Conservation (phyloP, 2,329 filamentous ascomycete species). For the Penicillium sp. region DNA sequence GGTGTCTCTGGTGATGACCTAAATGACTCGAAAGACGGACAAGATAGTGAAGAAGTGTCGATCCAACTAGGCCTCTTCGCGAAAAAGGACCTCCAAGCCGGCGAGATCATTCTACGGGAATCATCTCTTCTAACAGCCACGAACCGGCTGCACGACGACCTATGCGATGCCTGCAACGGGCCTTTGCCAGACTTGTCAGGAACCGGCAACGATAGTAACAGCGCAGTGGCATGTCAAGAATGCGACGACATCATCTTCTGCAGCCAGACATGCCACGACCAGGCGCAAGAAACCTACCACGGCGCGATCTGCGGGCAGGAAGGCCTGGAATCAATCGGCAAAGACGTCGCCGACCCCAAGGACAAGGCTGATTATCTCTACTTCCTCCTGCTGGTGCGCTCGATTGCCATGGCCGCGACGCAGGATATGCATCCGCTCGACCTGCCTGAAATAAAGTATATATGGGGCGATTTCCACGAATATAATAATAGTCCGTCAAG, state of each 20-base stretch:
- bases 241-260: slow-evolving; percentile 61
- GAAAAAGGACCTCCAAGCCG: slow-evolving; percentile 70
- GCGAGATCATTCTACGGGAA: slow-evolving; percentile 74
- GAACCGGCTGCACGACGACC: slow-evolving; percentile 77
- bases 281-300: slow-evolving; percentile 56
- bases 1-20: slow-evolving; percentile 19
- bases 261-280: slow-evolving; percentile 52
- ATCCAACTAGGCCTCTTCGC: slow-evolving; percentile 88
- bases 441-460: slow-evolving; percentile 58
- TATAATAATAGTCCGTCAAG: slow-evolving; percentile 11
- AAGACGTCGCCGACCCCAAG: slow-evolving; percentile 54
- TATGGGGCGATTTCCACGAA: slow-evolving; percentile 60
- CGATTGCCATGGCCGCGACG: slow-evolving; percentile 59
- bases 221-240: slow-evolving; percentile 47
- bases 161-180: slow-evolving; percentile 85
- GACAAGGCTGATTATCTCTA: slow-evolving; percentile 59
- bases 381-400: slow-evolving; percentile 55
- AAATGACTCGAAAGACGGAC: slow-evolving; percentile 11
- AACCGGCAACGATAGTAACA: background rate
- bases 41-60: slow-evolving; percentile 39
- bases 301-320: slow-evolving; percentile 54
- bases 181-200: slow-evolving; percentile 59
- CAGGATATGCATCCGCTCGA: slow-evolving; percentile 57
- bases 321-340: slow-evolving; percentile 54
- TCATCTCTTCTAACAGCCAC: slow-evolving; percentile 84